Conservation (phyloP, 164 flowering plant species). For the Sedum album region DNA sequence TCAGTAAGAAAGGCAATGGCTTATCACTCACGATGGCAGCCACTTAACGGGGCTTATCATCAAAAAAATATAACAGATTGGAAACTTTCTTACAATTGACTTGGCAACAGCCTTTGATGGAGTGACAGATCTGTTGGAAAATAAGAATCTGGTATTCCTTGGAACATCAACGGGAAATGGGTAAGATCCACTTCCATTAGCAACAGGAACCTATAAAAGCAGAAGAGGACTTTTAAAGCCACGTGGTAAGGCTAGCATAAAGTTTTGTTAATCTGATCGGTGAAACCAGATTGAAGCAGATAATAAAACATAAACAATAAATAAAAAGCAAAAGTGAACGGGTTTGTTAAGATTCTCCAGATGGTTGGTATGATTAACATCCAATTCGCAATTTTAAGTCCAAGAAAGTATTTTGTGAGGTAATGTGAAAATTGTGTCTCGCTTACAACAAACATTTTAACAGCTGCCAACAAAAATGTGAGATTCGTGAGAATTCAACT, state of each 20-base stretch:
- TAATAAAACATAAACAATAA: not conserved
- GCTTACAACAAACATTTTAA: not conserved
- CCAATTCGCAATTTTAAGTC: not conserved
- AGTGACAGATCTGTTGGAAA: slow-evolving; percentile 55
- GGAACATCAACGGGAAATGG: slow-evolving; percentile 91
- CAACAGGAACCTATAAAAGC: slow-evolving; percentile 81
- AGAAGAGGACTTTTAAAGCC: slow-evolving; percentile 2
- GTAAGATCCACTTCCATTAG: slow-evolving; percentile 76
- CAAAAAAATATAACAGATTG: slow-evolving; percentile 8
- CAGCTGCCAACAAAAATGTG: not conserved
- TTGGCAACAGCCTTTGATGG: slow-evolving; percentile 87
- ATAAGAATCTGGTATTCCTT: slow-evolving; percentile 88
- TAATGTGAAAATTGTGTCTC: not conserved
- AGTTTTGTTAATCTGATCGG: not conserved
- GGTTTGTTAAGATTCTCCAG: not conserved
- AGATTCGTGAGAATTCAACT: not conserved
- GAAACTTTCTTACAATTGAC: slow-evolving; percentile 65
- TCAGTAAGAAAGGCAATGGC: slow-evolving; percentile 10
- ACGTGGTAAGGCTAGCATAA: not conserved
- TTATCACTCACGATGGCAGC: not conserved
- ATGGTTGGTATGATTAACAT: not conserved
- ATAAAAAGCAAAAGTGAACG: not conserved
- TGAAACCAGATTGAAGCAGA: not conserved
- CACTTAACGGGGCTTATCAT: not conserved
- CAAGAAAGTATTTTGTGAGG: not conserved